phyloP scores from a whole-genome alignment of 169 alveolate species.

The Babesia bigemina region DNA sequence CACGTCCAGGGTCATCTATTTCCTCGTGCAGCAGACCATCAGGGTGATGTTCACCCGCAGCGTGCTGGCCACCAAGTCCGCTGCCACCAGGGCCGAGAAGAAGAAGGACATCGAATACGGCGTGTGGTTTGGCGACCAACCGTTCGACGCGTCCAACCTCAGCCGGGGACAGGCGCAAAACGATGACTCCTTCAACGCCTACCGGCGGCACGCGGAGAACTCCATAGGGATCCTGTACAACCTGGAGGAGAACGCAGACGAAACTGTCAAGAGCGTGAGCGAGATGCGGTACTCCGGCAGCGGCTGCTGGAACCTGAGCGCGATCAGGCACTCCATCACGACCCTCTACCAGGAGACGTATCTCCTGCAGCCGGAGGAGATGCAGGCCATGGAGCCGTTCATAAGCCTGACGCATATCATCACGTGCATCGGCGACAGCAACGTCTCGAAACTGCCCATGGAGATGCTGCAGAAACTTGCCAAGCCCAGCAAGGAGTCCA shows the following conservation, averaged over 20 bases:
- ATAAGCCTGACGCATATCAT: slow-evolving; percentile 35
- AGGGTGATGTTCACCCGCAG: slow-evolving; percentile 55
- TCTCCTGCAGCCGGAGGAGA: slow-evolving; percentile 14
- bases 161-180: neutral
- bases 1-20: slow-evolving; percentile 42
- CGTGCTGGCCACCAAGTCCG: slow-evolving; percentile 36
- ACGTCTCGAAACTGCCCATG: slow-evolving; percentile 40
- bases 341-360: slow-evolving; percentile 54
- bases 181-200: slow-evolving; percentile 5
- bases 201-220: slow-evolving; percentile 17
- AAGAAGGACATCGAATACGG: slow-evolving; percentile 25
- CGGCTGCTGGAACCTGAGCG: slow-evolving; percentile 45
- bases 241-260: slow-evolving; percentile 36
- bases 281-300: slow-evolving; percentile 22
- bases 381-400: slow-evolving; percentile 54
- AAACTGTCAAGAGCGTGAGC: slow-evolving; percentile 30
- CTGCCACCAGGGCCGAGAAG: slow-evolving; percentile 13
- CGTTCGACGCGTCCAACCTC: neutral
- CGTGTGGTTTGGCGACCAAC: slow-evolving; percentile 8
- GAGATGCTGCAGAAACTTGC: slow-evolving; percentile 25
- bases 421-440: slow-evolving; percentile 21
- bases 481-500: slow-evolving; percentile 17
- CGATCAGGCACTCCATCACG: slow-evolving; percentile 60
- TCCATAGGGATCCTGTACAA: slow-evolving; percentile 25
- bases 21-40: slow-evolving; percentile 33